Evolutionary conservation across 768 basidiomycete genomes (phyloP).

Genomic region (Daedaleopsis nitida): DNA sequence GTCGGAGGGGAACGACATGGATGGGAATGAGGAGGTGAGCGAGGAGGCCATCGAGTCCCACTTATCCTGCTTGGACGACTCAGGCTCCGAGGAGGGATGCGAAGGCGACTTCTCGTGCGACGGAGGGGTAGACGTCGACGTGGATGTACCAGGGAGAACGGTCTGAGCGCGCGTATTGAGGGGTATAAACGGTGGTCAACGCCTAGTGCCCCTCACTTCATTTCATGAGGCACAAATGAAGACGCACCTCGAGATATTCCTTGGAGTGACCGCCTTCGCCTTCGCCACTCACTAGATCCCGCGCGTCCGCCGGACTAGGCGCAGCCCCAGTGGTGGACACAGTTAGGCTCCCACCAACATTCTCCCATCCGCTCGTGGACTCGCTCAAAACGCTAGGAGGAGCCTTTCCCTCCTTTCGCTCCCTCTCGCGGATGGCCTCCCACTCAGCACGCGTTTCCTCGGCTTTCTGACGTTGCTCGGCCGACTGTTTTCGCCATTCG

Average conservation of each 20-base stretch:
- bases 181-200: conserved; percentile 3
- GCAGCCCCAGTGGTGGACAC: conserved; percentile 23
- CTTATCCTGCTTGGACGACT: conserved; percentile 43
- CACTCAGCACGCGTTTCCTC: conserved; percentile 72
- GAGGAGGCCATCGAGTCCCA: conserved; percentile 69
- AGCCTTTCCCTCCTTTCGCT: conserved; percentile 34
- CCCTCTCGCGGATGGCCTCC: conserved; percentile 64
- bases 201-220: conserved; percentile 19
- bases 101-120: conserved; percentile 13
- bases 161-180: conserved; percentile 2
- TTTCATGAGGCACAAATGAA: conserved; percentile 7
- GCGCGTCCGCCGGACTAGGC: conserved; percentile 42
- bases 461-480: conserved; percentile 72
- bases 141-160: conserved; percentile 15
- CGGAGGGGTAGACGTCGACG: conserved; percentile 8
- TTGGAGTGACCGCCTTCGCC: conserved; percentile 24
- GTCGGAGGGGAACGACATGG: conserved; percentile 71
- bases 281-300: conserved; percentile 45
- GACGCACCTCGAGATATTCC: conserved; percentile 33
- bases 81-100: conserved; percentile 26
- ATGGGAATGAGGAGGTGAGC: conserved; percentile 67
- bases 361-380: conserved; percentile 40
- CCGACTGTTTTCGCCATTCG: conserved; percentile 72
- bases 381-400: conserved; percentile 25
- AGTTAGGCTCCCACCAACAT: conserved; percentile 29